These are phyloP conservation scores for Mucor sp. DNA, from an alignment of 371 early-diverging fungal species.

Conservation along the genomic window DNA sequence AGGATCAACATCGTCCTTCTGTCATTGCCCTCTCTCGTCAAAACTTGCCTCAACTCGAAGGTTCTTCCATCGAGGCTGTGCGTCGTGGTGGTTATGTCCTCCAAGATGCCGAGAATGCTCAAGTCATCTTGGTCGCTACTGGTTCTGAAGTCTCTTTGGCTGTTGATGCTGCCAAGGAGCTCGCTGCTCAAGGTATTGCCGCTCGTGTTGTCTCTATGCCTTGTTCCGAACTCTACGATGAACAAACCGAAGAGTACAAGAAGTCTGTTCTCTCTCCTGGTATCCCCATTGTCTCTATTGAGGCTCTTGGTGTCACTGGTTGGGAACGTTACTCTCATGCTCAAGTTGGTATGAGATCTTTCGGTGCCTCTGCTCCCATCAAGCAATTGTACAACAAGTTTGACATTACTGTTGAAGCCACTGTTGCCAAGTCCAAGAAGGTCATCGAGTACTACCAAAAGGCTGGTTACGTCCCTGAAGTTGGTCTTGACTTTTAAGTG, in stretches of 20 bases:
- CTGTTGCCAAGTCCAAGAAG: slow-evolving; percentile 80
- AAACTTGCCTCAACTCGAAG: slow-evolving; percentile 89
- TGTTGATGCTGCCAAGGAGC: slow-evolving; percentile 80
- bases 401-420: slow-evolving; percentile 76
- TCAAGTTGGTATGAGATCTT: slow-evolving; percentile 93
- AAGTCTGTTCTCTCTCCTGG: slow-evolving; percentile 80
- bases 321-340: slow-evolving; percentile 96
- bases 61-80: slow-evolving; percentile 80
- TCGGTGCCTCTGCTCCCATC: slow-evolving; percentile 93
- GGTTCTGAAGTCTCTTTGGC: slow-evolving; percentile 96
- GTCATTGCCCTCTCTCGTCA: slow-evolving; percentile 95
- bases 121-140: slow-evolving; percentile 84
- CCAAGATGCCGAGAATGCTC: slow-evolving; percentile 57
- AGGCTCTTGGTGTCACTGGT: slow-evolving; percentile 93
- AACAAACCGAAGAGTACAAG: slow-evolving; percentile 88
- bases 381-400: slow-evolving; percentile 81
- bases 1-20: slow-evolving; percentile 74
- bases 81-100: slow-evolving; percentile 83
- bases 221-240: slow-evolving; percentile 93
- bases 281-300: slow-evolving; percentile 87
- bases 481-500: slow-evolving; percentile 40
- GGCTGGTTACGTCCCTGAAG: slow-evolving; percentile 53
- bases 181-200: slow-evolving; percentile 60
- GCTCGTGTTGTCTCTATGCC: slow-evolving; percentile 97
- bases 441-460: slow-evolving; percentile 75